Evolutionary conservation across 805 yeast genomes (phyloP).

Genomic region (Lipomyces orientalis): DNA sequence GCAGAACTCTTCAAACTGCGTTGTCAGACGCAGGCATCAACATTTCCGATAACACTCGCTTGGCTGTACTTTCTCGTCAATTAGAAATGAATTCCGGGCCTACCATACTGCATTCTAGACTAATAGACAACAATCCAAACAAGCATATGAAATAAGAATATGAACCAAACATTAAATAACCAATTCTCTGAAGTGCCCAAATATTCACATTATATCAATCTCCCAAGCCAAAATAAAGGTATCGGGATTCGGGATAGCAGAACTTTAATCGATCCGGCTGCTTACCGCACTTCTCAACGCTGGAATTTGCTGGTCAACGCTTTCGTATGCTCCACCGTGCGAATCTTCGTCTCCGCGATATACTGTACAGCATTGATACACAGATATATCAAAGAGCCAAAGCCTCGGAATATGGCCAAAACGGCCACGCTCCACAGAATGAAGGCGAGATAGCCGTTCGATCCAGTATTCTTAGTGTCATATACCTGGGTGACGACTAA

Average conservation of each 20-base stretch:
- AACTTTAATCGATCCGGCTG: neutral
- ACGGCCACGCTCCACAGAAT: conserved; percentile 93
- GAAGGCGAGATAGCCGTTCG: conserved; percentile 67
- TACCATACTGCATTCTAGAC: too few species aligned
- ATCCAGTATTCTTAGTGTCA: conserved; percentile 64
- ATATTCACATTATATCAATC: too few species aligned
- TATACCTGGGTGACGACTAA: conserved; percentile 89
- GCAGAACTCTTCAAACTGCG: conserved; percentile 83
- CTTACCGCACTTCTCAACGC: neutral
- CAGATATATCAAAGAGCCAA: conserved; percentile 79
- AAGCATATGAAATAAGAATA: neutral
- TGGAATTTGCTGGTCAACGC: conserved; percentile 27
- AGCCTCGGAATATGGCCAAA: conserved; percentile 78
- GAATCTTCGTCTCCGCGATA: conserved; percentile 32
- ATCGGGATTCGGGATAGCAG: neutral
- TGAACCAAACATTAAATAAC: neutral
- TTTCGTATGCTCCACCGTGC: conserved; percentile 27
- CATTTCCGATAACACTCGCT: too few species aligned
- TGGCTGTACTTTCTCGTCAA: too few species aligned
- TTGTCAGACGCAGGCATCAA: conserved; percentile 74
- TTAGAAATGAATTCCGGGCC: too few species aligned
- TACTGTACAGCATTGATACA: conserved; percentile 48
- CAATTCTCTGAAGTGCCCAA: neutral
- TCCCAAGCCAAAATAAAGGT: neutral
- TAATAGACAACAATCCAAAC: too few species aligned